Conservation (phyloP, 306 rosid species). For the Rosa lucieae region DNA sequence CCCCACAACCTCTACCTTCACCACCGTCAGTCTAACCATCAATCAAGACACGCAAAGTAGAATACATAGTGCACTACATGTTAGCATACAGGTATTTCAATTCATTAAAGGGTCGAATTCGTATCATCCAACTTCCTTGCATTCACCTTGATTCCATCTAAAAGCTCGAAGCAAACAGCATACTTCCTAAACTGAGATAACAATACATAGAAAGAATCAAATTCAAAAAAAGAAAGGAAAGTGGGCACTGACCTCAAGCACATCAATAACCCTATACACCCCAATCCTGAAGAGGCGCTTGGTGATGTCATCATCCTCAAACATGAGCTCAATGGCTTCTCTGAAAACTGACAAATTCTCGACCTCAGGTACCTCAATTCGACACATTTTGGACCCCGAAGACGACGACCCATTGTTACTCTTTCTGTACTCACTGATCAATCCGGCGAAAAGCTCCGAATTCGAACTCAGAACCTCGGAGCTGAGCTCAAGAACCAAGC, state of each 20-base stretch:
- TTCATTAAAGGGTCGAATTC: not conserved
- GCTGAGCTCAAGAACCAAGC: conserved; percentile 72
- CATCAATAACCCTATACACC: conserved; percentile 69
- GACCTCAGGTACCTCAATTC: conserved; percentile 85
- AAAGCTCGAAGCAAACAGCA: not conserved
- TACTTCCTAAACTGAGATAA: not conserved
- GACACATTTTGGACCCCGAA: conserved; percentile 55
- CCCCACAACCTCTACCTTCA: not conserved
- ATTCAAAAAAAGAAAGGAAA: not conserved
- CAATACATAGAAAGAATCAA: not conserved
- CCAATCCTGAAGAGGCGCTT: conserved; percentile 61
- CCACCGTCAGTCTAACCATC: not conserved
- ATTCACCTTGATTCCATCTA: not conserved
- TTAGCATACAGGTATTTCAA: not conserved
- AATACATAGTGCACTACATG: not conserved
- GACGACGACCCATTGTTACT: conserved; percentile 27
- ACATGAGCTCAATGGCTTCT: conserved; percentile 85
- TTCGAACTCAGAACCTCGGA: conserved; percentile 68
- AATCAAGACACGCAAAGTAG: not conserved
- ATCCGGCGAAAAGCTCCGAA: conserved; percentile 70
- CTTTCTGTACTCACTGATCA: conserved; percentile 50
- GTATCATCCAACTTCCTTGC: not conserved
- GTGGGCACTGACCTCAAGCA: conserved; percentile 67
- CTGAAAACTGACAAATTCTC: conserved; percentile 68
- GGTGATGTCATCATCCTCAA: conserved; percentile 63